Conservation (phyloP, 208 protist species). For the Spironucleus salmonicida region DNA sequence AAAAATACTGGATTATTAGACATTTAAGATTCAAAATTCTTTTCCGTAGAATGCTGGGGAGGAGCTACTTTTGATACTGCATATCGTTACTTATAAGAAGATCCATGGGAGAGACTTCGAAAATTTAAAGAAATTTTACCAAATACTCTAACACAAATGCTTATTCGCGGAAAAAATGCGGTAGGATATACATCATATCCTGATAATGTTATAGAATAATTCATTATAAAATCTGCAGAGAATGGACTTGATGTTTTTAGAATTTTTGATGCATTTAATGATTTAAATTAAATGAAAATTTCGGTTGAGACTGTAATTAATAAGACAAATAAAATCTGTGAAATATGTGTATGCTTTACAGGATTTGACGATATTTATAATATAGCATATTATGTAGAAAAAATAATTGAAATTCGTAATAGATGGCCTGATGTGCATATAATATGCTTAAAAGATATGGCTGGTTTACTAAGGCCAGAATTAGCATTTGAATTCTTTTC, state of each 20-base stretch:
- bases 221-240: constrained; percentile 52
- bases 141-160: constrained; percentile 68
- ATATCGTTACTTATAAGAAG: constrained; percentile 62
- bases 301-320: constrained; percentile 49
- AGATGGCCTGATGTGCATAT: constrained; percentile 51
- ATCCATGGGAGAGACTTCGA: constrained; percentile 57
- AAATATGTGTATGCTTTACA: constrained; percentile 51
- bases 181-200: constrained; percentile 71
- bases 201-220: constrained; percentile 63
- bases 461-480: constrained; percentile 56
- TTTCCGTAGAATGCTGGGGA: constrained; percentile 61
- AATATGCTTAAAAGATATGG: constrained; percentile 65
- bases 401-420: constrained; percentile 38
- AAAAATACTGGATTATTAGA: constrained; percentile 30
- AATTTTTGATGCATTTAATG: constrained; percentile 71
- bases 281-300: constrained; percentile 58
- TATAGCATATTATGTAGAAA: constrained; percentile 47
- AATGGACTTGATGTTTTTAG: constrained; percentile 69
- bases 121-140: constrained; percentile 55
- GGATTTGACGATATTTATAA: constrained; percentile 51
- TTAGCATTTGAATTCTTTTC: constrained; percentile 44
- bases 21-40: constrained; percentile 33
- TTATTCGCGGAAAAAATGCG: constrained; percentile 64
- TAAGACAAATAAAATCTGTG: constrained; percentile 43
- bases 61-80: constrained; percentile 68